These are phyloP conservation scores for Ampelomyces quisqualis DNA, from an alignment of 2,329 filamentous ascomycete genomes.

Conservation along the genomic window DNA sequence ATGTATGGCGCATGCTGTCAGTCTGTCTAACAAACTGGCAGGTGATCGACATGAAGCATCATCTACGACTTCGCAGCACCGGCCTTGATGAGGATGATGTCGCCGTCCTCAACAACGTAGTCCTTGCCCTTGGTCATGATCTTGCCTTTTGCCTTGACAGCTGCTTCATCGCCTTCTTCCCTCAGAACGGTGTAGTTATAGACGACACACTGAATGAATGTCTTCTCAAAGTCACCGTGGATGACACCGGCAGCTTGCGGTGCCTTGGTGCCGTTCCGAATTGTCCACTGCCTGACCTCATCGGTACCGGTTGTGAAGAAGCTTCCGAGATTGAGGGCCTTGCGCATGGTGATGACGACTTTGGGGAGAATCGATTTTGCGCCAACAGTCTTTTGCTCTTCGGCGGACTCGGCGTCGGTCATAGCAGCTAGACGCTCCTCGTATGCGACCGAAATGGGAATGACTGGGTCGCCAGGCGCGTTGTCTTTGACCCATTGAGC, in stretches of 20 bases:
- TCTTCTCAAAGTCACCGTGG: slow-evolving; percentile 98
- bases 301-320: slow-evolving; percentile 98
- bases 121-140: slow-evolving; percentile 99
- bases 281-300: slow-evolving; percentile 98
- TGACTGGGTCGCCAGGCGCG: slow-evolving; percentile 81
- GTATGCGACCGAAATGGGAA: slow-evolving; percentile 88
- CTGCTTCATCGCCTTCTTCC: slow-evolving; percentile 84
- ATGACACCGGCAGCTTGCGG: slow-evolving; percentile 97
- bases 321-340: slow-evolving; percentile 82
- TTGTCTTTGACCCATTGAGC: slow-evolving; percentile 95
- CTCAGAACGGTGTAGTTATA: slow-evolving; percentile 83
- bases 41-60: background rate
- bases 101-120: slow-evolving; percentile 84
- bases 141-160: slow-evolving; percentile 92
- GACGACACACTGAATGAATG: slow-evolving; percentile 93
- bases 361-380: slow-evolving; percentile 90
- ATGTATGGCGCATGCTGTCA: too few species aligned
- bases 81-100: slow-evolving; percentile 83
- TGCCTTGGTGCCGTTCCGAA: slow-evolving; percentile 94
- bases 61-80: slow-evolving; percentile 72
- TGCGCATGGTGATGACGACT: slow-evolving; percentile 89
- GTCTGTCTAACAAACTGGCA: too few species aligned
- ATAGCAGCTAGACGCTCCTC: slow-evolving; percentile 88
- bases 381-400: slow-evolving; percentile 86
- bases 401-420: slow-evolving; percentile 71